These are phyloP conservation scores for Coleophoma crateriformis DNA, from an alignment of 2,329 filamentous ascomycete species.

Conservation along the genomic window DNA sequence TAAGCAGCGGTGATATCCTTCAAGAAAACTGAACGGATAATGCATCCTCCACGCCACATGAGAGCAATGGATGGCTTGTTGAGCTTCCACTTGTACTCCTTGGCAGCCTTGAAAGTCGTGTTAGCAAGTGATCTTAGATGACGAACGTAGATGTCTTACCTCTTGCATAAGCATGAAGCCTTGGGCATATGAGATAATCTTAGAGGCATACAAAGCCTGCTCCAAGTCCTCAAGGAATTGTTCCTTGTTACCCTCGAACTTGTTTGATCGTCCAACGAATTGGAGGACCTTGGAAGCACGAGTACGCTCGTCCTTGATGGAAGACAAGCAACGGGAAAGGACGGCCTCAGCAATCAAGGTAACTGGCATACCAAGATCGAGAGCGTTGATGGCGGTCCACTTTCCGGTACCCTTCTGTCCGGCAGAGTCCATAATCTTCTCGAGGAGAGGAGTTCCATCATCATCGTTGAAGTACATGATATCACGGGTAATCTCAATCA, in stretches of 20 bases:
- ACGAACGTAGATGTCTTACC: slow-evolving; percentile 44
- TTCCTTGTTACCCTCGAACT: slow-evolving; percentile 85
- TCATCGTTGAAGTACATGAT: slow-evolving; percentile 99
- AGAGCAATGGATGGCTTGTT: slow-evolving; percentile 99
- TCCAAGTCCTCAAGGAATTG: slow-evolving; percentile 96
- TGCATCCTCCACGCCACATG: slow-evolving; percentile 99
- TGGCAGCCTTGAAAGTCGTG: slow-evolving; percentile 64
- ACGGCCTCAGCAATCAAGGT: slow-evolving; percentile 97
- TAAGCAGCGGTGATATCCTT: slow-evolving; percentile 99
- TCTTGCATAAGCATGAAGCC: slow-evolving; percentile 99
- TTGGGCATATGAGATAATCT: slow-evolving; percentile 99
- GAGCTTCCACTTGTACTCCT: slow-evolving; percentile 95
- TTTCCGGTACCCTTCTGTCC: slow-evolving; percentile 99
- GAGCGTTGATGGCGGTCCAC: slow-evolving; percentile 99
- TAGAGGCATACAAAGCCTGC: slow-evolving; percentile 97
- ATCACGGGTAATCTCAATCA: slow-evolving; percentile 98
- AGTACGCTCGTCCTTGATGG: slow-evolving; percentile 87
- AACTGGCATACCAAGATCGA: slow-evolving; percentile 97
- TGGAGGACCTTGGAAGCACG: slow-evolving; percentile 75
- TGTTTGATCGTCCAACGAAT: slow-evolving; percentile 66
- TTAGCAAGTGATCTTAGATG: slow-evolving; percentile 7
- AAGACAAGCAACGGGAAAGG: slow-evolving; percentile 88
- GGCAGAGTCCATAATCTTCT: slow-evolving; percentile 98
- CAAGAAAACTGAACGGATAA: slow-evolving; percentile 99
- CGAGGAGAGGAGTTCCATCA: slow-evolving; percentile 81